Percentiles rank a stretch among this genome's conserved stretches.
Conservation (phyloP, 108 stramenopile species). For the Cyclotella baltica region DNA sequence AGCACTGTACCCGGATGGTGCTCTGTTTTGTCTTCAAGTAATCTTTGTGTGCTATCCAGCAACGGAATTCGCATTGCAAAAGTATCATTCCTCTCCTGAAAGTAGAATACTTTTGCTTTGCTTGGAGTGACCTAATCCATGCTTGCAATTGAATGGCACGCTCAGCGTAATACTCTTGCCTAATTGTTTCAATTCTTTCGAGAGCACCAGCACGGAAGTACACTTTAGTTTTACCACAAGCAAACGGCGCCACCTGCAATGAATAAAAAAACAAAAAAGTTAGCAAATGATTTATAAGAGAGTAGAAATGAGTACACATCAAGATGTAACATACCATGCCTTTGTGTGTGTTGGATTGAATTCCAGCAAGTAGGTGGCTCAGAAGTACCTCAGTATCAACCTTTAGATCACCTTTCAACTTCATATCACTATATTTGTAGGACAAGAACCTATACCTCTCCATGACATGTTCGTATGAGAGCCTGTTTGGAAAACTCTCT, state of each 20-base stretch:
- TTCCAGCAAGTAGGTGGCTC: constrained; percentile 40
- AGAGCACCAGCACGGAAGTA: constrained; percentile 86
- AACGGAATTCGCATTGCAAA: constrained; percentile 58
- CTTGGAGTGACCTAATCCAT: constrained; percentile 55
- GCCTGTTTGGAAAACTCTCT: constrained; percentile 92
- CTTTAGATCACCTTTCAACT: constrained; percentile 44
- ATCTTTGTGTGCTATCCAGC: constrained; percentile 24
- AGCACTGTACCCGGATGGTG: constrained; percentile 73
- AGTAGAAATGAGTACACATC: no score
- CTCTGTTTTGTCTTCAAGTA: constrained; percentile 41
- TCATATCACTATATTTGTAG: constrained; percentile 43
- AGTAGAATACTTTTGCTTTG: constrained; percentile 42
- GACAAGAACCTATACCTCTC: constrained; percentile 72
- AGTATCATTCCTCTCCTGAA: constrained; percentile 49
- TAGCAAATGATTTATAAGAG: no score
- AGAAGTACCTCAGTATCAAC: constrained; percentile 43
- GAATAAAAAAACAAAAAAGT: no score
- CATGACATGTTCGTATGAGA: constrained; percentile 73
- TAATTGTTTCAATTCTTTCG: constrained; percentile 73
- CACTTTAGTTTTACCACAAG: constrained; percentile 86
- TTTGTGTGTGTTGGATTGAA: constrained; percentile 40
- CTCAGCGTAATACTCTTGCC: constrained; percentile 72
- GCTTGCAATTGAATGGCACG: constrained; percentile 62
- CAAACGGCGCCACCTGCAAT: constrained; percentile 68
- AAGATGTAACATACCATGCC: no score